These are phyloP conservation scores for Apiotrichum montevideense DNA, from an alignment of 1,284 basidiomycete species.

Conservation along the genomic window DNA sequence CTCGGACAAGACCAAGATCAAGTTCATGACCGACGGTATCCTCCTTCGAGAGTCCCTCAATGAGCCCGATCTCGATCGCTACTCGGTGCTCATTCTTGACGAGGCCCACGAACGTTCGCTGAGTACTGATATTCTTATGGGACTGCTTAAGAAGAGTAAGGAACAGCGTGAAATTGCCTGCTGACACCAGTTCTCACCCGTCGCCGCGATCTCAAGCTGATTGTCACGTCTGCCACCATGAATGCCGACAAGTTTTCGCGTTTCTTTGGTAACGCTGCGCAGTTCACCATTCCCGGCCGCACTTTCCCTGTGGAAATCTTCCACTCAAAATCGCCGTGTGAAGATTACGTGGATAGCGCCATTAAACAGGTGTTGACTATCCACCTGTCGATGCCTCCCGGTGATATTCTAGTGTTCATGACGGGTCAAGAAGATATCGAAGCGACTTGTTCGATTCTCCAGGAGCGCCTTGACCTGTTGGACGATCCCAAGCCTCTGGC, in stretches of 20 bases:
- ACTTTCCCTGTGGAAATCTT: constrained; percentile 97
- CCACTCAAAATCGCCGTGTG: constrained; percentile 94
- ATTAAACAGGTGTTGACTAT: constrained; percentile 98
- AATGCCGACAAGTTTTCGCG: constrained; percentile 96
- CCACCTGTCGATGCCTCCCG: constrained; percentile 85
- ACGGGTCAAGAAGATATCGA: constrained; percentile 99
- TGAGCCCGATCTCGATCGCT: constrained; percentile 89
- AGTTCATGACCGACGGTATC: constrained; percentile 99
- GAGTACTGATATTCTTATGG: constrained; percentile 96
- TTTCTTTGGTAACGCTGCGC: constrained; percentile 93
- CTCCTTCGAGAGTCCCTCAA: constrained; percentile 90
- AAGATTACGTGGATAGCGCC: constrained; percentile 96
- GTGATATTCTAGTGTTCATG: constrained; percentile 98
- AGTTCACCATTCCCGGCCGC: constrained; percentile 93
- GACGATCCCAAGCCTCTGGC: constrained; percentile 82
- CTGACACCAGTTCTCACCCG: constrained; percentile 68
- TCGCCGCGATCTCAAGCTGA: constrained; percentile 85
- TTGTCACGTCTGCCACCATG: constrained; percentile 98
- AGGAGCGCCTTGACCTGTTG: constrained; percentile 82
- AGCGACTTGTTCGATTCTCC: constrained; percentile 82
- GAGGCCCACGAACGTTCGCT: constrained; percentile 95
- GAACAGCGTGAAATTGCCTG: constrained; percentile 4
- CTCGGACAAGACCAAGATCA: constrained; percentile 83
- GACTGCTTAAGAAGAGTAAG: constrained; percentile 83
- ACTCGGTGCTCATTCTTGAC: constrained; percentile 92